phyloP scores from a whole-genome alignment of 2,329 filamentous ascomycete genomes.

The Xenosphaeropsis pyriputrescens region DNA sequence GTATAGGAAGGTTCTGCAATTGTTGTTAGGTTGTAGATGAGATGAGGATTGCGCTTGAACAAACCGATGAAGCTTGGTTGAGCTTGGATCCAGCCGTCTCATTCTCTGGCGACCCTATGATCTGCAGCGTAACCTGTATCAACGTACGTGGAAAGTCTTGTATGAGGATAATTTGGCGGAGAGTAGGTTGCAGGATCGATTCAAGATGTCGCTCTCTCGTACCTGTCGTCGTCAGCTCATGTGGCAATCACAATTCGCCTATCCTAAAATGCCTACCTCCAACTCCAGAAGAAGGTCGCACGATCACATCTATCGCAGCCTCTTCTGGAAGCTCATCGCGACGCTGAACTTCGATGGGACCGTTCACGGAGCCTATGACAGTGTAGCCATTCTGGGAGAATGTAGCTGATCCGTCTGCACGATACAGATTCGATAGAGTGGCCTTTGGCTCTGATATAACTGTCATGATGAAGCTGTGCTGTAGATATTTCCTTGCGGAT shows the following conservation, averaged over 20 bases:
- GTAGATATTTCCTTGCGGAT: neutral
- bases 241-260: too few species aligned
- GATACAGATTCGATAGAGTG: slow-evolving; percentile 42
- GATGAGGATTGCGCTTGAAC: neutral
- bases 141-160: slow-evolving; percentile 63
- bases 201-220: slow-evolving; percentile 75
- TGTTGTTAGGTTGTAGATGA: slow-evolving; percentile 1
- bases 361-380: slow-evolving; percentile 77
- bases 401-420: slow-evolving; percentile 67
- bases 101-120: slow-evolving; percentile 54
- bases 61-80: slow-evolving; percentile 43
- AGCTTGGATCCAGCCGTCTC: slow-evolving; percentile 47
- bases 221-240: slow-evolving; percentile 20
- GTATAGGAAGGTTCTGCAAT: slow-evolving; percentile 56
- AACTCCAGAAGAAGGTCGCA: slow-evolving; percentile 73
- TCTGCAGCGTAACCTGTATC: slow-evolving; percentile 71
- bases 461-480: slow-evolving; percentile 23
- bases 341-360: slow-evolving; percentile 77
- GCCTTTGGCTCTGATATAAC: slow-evolving; percentile 27
- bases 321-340: slow-evolving; percentile 88
- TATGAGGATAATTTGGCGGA: slow-evolving; percentile 61
- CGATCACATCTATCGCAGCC: slow-evolving; percentile 76
- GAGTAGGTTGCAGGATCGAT: slow-evolving; percentile 53
- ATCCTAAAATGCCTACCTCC: slow-evolving; percentile 40
- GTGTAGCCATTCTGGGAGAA: slow-evolving; percentile 66